Evolutionary conservation across 306 rosid species (phyloP).

Genomic region (Boehmeria nivea): DNA sequence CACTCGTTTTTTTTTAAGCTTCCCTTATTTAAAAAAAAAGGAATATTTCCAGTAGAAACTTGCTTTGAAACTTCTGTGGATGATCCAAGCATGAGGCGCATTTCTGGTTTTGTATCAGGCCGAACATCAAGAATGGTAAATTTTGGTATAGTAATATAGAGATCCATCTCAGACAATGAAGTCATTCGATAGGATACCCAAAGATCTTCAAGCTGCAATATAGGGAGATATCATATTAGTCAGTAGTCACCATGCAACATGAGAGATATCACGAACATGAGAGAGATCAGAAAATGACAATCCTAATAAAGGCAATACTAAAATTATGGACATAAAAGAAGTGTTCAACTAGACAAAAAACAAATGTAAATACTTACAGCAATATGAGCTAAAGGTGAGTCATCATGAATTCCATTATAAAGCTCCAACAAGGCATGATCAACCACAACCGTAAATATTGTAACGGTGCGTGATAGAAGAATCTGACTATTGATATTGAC

Average conservation of each 20-base stretch:
- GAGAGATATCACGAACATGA: not conserved
- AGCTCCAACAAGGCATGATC: constrained; percentile 85
- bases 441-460: constrained; percentile 61
- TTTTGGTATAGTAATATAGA: constrained; percentile 81
- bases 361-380: constrained; percentile 55
- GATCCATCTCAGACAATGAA: constrained; percentile 78
- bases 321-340: not conserved
- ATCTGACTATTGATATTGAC: constrained; percentile 80
- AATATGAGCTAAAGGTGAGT: constrained; percentile 81
- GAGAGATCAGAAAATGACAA: not conserved
- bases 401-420: constrained; percentile 62
- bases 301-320: not conserved
- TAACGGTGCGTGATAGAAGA: constrained; percentile 70
- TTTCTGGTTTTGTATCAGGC: constrained; percentile 82
- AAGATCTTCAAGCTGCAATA: constrained; percentile 84
- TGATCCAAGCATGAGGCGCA: constrained; percentile 98
- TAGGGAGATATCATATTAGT: constrained; percentile 15
- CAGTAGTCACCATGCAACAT: not conserved
- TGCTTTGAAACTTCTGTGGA: constrained; percentile 73
- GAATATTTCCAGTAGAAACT: constrained; percentile 50
- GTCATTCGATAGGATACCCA: constrained; percentile 97
- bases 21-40: constrained; percentile 37
- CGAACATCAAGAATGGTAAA: constrained; percentile 82
- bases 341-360: not conserved
- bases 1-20: constrained; percentile 41